phyloP scores from a whole-genome alignment of 495 filamentous ascomycete species.

The Cudoniella acicularis region DNA sequence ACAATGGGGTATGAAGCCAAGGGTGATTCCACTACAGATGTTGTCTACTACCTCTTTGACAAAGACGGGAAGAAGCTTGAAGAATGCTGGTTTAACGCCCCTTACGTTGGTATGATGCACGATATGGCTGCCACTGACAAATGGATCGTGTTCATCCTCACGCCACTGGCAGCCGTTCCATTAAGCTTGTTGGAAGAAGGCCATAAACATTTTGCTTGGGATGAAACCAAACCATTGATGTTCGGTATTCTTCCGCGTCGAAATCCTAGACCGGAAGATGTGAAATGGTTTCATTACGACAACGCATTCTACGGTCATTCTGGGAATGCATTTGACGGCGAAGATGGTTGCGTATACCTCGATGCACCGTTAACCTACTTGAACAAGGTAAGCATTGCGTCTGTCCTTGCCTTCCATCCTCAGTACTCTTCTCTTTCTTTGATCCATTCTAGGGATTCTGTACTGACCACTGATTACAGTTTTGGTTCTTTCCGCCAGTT shows the following conservation, averaged over 20 bases:
- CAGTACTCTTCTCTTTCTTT: no score
- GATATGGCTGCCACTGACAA: constrained; percentile 49
- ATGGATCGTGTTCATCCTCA: constrained; percentile 47
- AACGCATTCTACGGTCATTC: constrained; percentile 46
- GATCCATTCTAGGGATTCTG: no score
- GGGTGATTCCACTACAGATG: constrained; percentile 39
- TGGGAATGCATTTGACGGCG: constrained; percentile 46
- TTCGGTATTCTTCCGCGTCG: constrained; percentile 42
- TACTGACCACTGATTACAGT: no score
- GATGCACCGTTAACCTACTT: no score
- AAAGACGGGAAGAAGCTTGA: constrained; percentile 37
- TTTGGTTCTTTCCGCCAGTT: constrained; percentile 45
- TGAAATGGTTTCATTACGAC: constrained; percentile 44
- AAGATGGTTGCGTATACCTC: no score
- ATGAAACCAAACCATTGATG: no score
- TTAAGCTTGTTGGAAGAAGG: constrained; percentile 44
- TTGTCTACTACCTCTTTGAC: constrained; percentile 43
- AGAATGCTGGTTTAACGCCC: constrained; percentile 44
- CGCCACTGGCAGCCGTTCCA: constrained; percentile 41
- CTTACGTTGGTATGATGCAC: constrained; percentile 52
- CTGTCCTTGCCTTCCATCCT: no score
- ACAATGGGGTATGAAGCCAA: constrained; percentile 51
- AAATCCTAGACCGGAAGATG: constrained; percentile 42
- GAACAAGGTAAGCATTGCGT: constrained; percentile 8
- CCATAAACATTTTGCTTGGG: no score